Evolutionary conservation across 331 rosid species (phyloP).

Genomic region (Cydonia oblonga): DNA sequence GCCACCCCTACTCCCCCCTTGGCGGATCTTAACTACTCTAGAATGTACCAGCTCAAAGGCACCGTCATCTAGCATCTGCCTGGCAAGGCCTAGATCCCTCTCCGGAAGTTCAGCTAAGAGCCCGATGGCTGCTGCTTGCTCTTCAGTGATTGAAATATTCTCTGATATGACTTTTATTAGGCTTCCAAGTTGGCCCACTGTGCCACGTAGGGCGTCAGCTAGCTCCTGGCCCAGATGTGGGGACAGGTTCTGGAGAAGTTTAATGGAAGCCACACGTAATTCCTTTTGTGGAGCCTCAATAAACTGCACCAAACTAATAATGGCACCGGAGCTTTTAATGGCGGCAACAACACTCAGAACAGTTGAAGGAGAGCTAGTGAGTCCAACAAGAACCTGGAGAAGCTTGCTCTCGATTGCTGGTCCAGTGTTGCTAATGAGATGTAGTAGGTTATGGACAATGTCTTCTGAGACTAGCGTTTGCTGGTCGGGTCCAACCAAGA

Average conservation of each 20-base stretch:
- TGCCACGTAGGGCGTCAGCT: conserved; percentile 89
- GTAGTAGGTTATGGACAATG: conserved; percentile 75
- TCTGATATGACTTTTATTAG: conserved; percentile 75
- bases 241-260: conserved; percentile 72
- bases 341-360: conserved; percentile 69
- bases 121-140: conserved; percentile 88
- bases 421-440: conserved; percentile 95
- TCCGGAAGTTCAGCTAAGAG: conserved; percentile 90
- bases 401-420: conserved; percentile 96
- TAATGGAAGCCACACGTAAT: conserved; percentile 74
- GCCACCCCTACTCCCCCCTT: conserved; percentile 64
- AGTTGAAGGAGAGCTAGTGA: conserved; percentile 55
- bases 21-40: conserved; percentile 52
- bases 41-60: conserved; percentile 57
- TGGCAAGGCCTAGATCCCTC: conserved; percentile 94
- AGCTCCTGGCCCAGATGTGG: conserved; percentile 86
- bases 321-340: conserved; percentile 92
- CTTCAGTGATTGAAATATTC: conserved; percentile 68
- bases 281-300: conserved; percentile 93
- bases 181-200: conserved; percentile 93
- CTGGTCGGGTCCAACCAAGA: conserved; percentile 64
- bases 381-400: conserved; percentile 95
- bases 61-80: conserved; percentile 89
- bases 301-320: conserved; percentile 85
- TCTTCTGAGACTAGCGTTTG: conserved; percentile 93